A percentile compares a stretch with the other conserved stretches of the same genome.
Conservation (phyloP, 225 moss, liverwort and hornwort species). For the Pleurozium schreberi region DNA sequence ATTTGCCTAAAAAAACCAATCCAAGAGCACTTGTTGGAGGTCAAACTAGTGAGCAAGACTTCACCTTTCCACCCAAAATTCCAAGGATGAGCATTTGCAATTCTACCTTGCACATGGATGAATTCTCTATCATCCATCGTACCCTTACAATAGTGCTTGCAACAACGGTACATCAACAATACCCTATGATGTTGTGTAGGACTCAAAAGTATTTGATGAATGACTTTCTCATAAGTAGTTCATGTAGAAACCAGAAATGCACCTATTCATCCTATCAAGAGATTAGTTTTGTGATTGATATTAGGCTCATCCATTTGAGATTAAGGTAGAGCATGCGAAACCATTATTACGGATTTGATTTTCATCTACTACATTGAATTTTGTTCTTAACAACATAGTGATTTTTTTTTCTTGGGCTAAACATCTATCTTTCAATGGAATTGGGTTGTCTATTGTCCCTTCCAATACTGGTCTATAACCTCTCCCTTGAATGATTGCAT, state of each 20-base stretch:
- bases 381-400: background rate
- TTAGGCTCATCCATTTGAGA: accelerated
- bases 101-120: background rate
- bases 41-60: too few species aligned
- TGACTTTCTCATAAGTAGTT: background rate
- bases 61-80: background rate
- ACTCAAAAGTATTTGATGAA: background rate
- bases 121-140: accelerated
- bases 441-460: background rate
- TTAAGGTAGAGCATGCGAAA: background rate
- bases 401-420: background rate
- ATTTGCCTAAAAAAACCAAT: too few species aligned
- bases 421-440: background rate
- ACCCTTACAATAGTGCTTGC: background rate
- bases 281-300: accelerated
- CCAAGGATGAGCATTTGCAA: accelerated
- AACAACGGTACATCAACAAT: accelerated
- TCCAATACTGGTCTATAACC: background rate
- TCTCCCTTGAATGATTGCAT: background rate
- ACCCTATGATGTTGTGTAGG: accelerated
- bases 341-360: background rate
- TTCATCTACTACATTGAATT: background rate
- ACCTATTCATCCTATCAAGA: background rate
- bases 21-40: too few species aligned
- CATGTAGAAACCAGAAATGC: background rate